A percentile compares a stretch with the other conserved stretches of the same genome.
phyloP scores from a whole-genome alignment of 2,329 filamentous ascomycete genomes.

The Teratosphaeria destructans region DNA sequence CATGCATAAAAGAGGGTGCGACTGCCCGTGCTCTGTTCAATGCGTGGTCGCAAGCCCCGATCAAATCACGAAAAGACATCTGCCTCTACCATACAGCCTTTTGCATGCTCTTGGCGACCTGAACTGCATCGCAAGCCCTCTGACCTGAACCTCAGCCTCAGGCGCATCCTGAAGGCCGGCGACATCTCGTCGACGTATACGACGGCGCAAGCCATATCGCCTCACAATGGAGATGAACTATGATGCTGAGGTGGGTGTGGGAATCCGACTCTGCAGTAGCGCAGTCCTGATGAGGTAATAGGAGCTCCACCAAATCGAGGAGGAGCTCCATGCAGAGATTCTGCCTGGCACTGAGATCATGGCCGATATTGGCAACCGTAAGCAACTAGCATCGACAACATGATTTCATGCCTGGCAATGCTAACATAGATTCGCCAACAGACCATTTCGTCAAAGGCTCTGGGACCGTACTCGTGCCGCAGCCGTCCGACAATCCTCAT shows the following conservation, averaged over 20 bases:
- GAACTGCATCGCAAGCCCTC: neutral
- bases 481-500: constrained; percentile 37
- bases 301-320: constrained; percentile 38
- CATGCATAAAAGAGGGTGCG: neutral
- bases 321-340: constrained; percentile 44
- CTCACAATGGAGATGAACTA: constrained; percentile 40
- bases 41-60: neutral
- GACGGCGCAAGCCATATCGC: neutral
- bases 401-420: neutral
- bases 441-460: constrained; percentile 52
- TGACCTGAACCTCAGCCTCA: neutral
- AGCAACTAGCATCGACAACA: neutral
- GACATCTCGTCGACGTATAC: neutral
- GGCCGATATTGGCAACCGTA: constrained; percentile 46
- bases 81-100: neutral
- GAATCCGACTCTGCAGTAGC: neutral
- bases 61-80: neutral
- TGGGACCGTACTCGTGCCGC: constrained; percentile 40
- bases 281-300: constrained; percentile 14
- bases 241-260: constrained; percentile 28
- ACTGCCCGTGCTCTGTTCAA: neutral
- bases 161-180: neutral
- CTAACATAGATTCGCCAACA: neutral
- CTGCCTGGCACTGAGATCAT: constrained; percentile 51
- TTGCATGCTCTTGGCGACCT: neutral